These are phyloP conservation scores for Epichloe aotearoae DNA, from an alignment of 2,329 filamentous ascomycete species.

Conservation along the genomic window DNA sequence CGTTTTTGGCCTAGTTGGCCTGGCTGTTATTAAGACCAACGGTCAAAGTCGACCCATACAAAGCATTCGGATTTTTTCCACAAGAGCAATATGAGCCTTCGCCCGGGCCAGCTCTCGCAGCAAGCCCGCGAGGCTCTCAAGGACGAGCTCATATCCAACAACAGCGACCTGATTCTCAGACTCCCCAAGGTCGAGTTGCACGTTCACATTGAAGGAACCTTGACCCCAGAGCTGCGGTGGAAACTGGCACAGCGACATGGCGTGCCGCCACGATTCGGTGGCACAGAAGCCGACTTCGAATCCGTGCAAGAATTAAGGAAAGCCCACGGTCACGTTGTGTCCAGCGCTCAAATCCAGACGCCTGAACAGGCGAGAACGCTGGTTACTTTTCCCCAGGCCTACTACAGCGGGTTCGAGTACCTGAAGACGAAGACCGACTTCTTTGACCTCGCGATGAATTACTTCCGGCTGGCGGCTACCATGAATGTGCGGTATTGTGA, in stretches of 20 bases:
- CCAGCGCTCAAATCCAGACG: constrained; percentile 33
- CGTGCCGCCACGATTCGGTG: constrained; percentile 43
- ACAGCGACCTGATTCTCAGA: not conserved
- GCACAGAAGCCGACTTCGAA: not conserved
- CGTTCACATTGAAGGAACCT: constrained; percentile 62
- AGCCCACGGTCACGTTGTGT: constrained; percentile 49
- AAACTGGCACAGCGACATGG: constrained; percentile 50
- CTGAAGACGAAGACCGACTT: constrained; percentile 55
- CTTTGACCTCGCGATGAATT: constrained; percentile 55
- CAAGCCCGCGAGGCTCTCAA: not conserved
- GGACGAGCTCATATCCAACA: not conserved
- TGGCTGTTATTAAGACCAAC: too few species aligned
- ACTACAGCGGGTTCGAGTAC: constrained; percentile 63
- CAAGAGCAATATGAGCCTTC: not conserved
- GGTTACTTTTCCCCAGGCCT: constrained; percentile 54
- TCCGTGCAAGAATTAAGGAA: constrained; percentile 41
- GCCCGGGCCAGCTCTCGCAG: not conserved
- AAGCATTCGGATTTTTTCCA: not conserved
- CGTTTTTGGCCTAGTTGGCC: too few species aligned
- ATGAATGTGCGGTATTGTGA: constrained; percentile 59
- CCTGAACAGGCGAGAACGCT: constrained; percentile 23
- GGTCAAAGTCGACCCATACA: too few species aligned
- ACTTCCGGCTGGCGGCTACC: constrained; percentile 48
- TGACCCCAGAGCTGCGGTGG: constrained; percentile 57
- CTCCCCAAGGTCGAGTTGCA: constrained; percentile 71